Evolutionary conservation across 1,139 yeast genomes (phyloP), one percentile per base, ranked within the genome.

Genomic region (Hemisphaericaspora subhashii): DNA sequence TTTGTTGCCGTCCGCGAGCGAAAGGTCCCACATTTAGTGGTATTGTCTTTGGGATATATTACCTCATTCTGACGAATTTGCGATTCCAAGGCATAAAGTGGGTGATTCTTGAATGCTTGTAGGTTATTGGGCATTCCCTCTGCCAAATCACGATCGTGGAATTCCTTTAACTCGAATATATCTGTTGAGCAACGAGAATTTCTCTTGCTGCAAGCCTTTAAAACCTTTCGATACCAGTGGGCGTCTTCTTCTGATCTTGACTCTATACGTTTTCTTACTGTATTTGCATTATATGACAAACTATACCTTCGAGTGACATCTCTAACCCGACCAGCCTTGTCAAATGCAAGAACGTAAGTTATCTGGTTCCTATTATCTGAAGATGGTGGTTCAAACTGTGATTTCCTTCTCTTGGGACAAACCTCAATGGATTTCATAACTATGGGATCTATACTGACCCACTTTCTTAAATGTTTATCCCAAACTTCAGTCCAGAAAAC

Each of bases 401-500:
- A 77, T 43, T 69, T 74, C 15, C 74, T 59, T 33, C 79, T 58
- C 55, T 70, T 72, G 1, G 90, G 82, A n/a, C 83, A 61, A 13
- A 51, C 72, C 54, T 89, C 96, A 15, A 90, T 79, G 0, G 75
- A 62, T 40, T 77, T 63, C 33, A 81, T 73, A 14, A 79, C 81
- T 1, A 83, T 66, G 0, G 97, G 95, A 52, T 92, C 98, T 1
- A 89, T 71, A 4, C 95, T 79, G n/a, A 88, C 74, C 95, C 97
- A 90, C 44, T 74, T 77, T 43, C 79, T 74, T 4, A 79, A 62
- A 43, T 74, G 78, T 37, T 74, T 74, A 57, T 92, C 92, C 95
- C 96, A 92, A 0, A 86, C 96, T 58, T 92, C 99, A 12, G 81
- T 82, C 98, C 98, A 92, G 54, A 85, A 88, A 0, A 88, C 71